These are phyloP conservation scores for Sporisorium reilianum DNA, from an alignment of 1,284 basidiomycete genomes.

Conservation along the genomic window DNA sequence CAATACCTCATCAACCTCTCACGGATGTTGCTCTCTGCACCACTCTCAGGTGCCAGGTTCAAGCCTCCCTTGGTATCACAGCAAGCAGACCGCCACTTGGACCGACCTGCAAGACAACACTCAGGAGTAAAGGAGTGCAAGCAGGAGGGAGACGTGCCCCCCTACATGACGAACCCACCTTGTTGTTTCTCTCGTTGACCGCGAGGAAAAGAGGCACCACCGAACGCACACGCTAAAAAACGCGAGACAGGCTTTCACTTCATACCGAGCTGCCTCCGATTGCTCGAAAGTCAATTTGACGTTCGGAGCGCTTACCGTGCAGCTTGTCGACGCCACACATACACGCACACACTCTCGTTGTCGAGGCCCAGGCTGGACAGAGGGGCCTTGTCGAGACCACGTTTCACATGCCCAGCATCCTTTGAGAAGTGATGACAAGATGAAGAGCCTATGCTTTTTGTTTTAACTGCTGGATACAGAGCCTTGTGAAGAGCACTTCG, in stretches of 20 bases:
- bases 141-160: too few species aligned
- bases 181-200: background rate
- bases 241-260: background rate
- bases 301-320: background rate
- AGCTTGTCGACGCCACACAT: background rate
- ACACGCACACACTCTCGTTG: background rate
- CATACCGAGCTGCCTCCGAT: background rate
- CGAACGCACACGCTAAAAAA: background rate
- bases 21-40: background rate
- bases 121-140: too few species aligned
- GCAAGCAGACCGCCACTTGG: too few species aligned
- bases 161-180: constrained; percentile 5
- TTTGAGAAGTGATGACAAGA: too few species aligned
- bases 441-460: too few species aligned
- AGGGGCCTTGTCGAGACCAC: too few species aligned
- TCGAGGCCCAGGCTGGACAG: background rate
- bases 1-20: background rate
- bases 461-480: too few species aligned
- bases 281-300: background rate
- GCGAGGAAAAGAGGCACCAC: background rate
- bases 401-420: background rate
- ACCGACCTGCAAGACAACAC: too few species aligned
- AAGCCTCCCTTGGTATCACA: background rate
- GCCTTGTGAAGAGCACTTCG: too few species aligned
- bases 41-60: background rate